Evolutionary conservation across 2,329 filamentous ascomycete species (phyloP), one percentile per base, ranked within the genome.

Genomic region (Colletotrichum shisoi): DNA sequence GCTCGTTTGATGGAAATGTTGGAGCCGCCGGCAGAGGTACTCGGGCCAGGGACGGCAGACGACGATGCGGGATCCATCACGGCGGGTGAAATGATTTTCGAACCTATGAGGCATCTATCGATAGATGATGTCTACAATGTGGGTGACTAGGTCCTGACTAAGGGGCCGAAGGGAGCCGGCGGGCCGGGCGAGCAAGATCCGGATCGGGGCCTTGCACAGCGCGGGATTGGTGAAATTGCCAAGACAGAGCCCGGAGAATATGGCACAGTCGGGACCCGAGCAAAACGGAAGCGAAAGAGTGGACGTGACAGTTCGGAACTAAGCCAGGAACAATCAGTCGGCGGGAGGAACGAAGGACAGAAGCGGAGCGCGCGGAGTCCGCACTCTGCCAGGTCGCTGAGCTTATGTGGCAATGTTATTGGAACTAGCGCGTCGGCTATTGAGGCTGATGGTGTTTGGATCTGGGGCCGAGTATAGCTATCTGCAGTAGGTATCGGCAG

Each of bases 1-100:
- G 69, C 68, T 59, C 63, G 57, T 52, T 62, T 67, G 53, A 68
- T 66, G 11, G 57, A 57, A 39, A 54, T 51, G 24, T 34, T 62
- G 39, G 54, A 56, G 34, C 49, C 53, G 40, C 62, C 62, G 6
- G 39, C 59, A 40, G 46, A 31, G 15, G 53, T 45, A 27, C 56
- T 34, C 13, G 62, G 21, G 31, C 45, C 45, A 27, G 19, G 19
- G 11, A 19, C 40, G 17, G 51, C 44, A 19, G 49, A 31, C 15
- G 58, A 44, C 15, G 44, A 37, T 44, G 51, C 63, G 31, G 49
- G 42, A 27, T 63, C 63, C 67, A 69, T 69, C 12, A 12, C 40
- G 51, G 19, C 54, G 42, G 51, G 31, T 39, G 31, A 34, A 39
- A 27, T 31, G 48, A 19, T n/a, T 56, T 19, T 9, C 21, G 17